Conservation (phyloP, 2,329 filamentous ascomycete species). For the Pestalotiopsis sp. region DNA sequence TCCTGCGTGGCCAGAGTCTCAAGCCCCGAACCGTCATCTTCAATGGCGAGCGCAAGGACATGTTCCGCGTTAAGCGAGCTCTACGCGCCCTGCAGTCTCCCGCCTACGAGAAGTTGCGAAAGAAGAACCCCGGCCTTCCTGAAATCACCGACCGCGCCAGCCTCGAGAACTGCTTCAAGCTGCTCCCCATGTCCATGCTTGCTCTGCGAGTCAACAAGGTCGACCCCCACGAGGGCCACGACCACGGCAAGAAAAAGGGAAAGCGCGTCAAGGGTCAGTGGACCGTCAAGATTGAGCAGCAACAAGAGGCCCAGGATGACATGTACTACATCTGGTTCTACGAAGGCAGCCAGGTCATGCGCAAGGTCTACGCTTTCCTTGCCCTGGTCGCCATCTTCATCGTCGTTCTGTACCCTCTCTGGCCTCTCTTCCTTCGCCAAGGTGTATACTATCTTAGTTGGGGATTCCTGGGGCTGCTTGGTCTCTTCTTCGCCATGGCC, state of each 20-base stretch:
- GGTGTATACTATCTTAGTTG: conserved; percentile 98
- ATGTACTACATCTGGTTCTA: conserved; percentile 98
- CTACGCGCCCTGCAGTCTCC: conserved; percentile 87
- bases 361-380: conserved; percentile 85
- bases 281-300: conserved; percentile 94
- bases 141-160: conserved; percentile 85
- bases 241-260: conserved; percentile 70
- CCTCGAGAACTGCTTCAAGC: conserved; percentile 92
- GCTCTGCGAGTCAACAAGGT: conserved; percentile 86
- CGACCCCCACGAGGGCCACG: conserved; percentile 76
- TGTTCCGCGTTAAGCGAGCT: conserved; percentile 99
- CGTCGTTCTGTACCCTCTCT: conserved; percentile 92
- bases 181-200: conserved; percentile 91
- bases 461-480: conserved; percentile 86
- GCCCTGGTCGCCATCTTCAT: conserved; percentile 84
- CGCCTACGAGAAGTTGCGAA: conserved; percentile 85
- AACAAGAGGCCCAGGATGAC: conserved; percentile 85
- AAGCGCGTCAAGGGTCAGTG: conserved; percentile 95
- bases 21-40: conserved; percentile 91
- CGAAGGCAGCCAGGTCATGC: conserved; percentile 91
- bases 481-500: conserved; percentile 95
- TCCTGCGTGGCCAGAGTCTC: conserved; percentile 79
- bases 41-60: conserved; percentile 95
- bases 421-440: conserved; percentile 87
- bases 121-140: conserved; percentile 88